phyloP scores from a whole-genome alignment of 2,329 filamentous ascomycete genomes.

The Aspergillus pseudotamarii region DNA sequence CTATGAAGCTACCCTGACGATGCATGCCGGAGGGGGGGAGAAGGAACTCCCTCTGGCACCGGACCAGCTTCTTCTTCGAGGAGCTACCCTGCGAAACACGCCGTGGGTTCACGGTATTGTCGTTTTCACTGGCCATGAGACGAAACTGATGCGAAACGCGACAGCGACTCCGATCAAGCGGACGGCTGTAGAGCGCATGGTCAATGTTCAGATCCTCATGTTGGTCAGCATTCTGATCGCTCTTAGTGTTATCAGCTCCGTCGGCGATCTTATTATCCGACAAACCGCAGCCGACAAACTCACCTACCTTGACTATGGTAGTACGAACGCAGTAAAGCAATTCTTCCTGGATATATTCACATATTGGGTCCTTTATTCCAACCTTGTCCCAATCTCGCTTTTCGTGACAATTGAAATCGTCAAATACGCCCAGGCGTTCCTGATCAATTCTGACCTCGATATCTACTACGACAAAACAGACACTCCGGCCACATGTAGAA shows the following conservation, averaged over 20 bases:
- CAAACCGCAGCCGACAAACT: slow-evolving; percentile 65
- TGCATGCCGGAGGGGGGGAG: slow-evolving; percentile 86
- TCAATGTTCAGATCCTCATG: slow-evolving; percentile 91
- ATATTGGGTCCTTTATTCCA: slow-evolving; percentile 97
- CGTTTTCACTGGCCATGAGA: slow-evolving; percentile 97
- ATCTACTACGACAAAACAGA: slow-evolving; percentile 97
- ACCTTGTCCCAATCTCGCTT: slow-evolving; percentile 92
- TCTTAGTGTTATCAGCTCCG: slow-evolving; percentile 85
- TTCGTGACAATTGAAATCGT: slow-evolving; percentile 98
- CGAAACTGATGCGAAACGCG: slow-evolving; percentile 97
- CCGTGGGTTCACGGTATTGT: slow-evolving; percentile 96
- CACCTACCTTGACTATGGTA: slow-evolving; percentile 70
- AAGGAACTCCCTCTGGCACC: slow-evolving; percentile 88
- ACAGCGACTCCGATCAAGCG: slow-evolving; percentile 97
- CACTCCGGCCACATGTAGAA: slow-evolving; percentile 92
- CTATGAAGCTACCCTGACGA: slow-evolving; percentile 92
- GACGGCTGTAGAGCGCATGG: slow-evolving; percentile 90
- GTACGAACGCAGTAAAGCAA: slow-evolving; percentile 69
- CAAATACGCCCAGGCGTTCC: slow-evolving; percentile 96
- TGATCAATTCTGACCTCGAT: slow-evolving; percentile 96
- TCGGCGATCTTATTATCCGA: slow-evolving; percentile 84
- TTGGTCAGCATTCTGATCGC: slow-evolving; percentile 80
- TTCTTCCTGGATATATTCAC: slow-evolving; percentile 96
- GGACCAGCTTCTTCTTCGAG: slow-evolving; percentile 89
- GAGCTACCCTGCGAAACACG: slow-evolving; percentile 91